Conservation (phyloP, 1,284 basidiomycete species). For the Puccinia novopanici region DNA sequence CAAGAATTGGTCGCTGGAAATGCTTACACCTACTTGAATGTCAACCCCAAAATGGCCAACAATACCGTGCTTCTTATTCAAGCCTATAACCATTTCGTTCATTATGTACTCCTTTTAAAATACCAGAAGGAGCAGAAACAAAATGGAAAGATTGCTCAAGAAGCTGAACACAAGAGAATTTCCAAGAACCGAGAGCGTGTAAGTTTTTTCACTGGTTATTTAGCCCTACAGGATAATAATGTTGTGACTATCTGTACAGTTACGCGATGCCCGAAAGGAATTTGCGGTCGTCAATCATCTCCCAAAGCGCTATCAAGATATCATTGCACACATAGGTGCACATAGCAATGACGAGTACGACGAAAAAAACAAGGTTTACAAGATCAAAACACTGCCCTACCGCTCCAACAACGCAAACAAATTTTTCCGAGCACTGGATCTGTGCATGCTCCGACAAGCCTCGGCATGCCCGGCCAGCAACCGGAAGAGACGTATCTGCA, state of each 20-base stretch:
- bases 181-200: conserved; percentile 7
- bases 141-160: conserved; percentile 11
- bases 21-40: conserved; percentile 31
- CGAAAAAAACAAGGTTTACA: conserved; percentile 3
- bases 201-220: too few relatives aligned
- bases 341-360: conserved; percentile 24
- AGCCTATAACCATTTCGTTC: conserved; percentile 38
- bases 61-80: conserved; percentile 17
- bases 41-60: not conserved
- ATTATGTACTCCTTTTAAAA: not conserved
- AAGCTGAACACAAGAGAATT: conserved; percentile 4
- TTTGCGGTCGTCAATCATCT: conserved; percentile 13
- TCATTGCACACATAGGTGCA: conserved; percentile 7
- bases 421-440: conserved; percentile 12
- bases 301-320: conserved; percentile 15
- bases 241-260: not conserved
- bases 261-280: not conserved
- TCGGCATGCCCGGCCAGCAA: not conserved
- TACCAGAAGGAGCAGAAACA: conserved; percentile 33
- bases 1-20: too few relatives aligned
- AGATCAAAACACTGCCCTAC: conserved; percentile 27
- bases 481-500: not conserved
- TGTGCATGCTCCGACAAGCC: conserved; percentile 3
- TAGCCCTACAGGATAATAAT: too few relatives aligned
- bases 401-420: conserved; percentile 1